phyloP scores from a whole-genome alignment of 768 basidiomycete species.

The Termitomyces sp. region DNA sequence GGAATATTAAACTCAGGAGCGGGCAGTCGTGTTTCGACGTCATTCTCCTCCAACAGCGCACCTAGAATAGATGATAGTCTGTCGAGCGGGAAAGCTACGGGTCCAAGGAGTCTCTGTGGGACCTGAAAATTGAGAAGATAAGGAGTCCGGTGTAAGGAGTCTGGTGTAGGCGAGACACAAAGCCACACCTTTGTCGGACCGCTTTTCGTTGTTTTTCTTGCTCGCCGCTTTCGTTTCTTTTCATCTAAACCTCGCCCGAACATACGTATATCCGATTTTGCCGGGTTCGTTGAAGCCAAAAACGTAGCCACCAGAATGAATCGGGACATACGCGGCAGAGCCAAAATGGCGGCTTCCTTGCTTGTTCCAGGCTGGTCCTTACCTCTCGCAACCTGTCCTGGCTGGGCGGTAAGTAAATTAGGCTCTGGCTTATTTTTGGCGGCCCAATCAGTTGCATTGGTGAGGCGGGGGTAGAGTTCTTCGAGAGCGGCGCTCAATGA shows the following conservation, averaged over 20 bases:
- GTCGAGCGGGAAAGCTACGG: constrained; percentile 29
- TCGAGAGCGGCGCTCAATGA: constrained; percentile 60
- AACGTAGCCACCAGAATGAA: constrained; percentile 29
- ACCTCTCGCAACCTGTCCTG: constrained; percentile 11
- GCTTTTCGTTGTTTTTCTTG: constrained; percentile 31
- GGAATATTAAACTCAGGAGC: constrained; percentile 45
- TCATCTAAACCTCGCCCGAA: constrained; percentile 74
- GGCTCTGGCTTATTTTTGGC: constrained; percentile 39
- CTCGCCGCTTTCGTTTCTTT: constrained; percentile 48
- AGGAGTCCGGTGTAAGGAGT: neutral
- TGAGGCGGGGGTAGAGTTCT: constrained; percentile 59
- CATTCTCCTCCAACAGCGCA: constrained; percentile 65
- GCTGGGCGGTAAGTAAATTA: constrained; percentile 29
- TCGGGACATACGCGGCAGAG: neutral
- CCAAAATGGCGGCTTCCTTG: constrained; percentile 24
- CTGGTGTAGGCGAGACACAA: neutral
- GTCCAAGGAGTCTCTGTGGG: constrained; percentile 40
- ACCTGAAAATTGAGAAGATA: constrained; percentile 31
- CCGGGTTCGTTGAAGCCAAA: constrained; percentile 80
- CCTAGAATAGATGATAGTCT: constrained; percentile 57
- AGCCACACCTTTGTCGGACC: constrained; percentile 23
- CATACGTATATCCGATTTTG: constrained; percentile 74
- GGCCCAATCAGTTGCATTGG: constrained; percentile 63
- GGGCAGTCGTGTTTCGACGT: constrained; percentile 39
- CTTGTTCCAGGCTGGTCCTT: neutral